Evolutionary conservation across 1,139 yeast species (phyloP), one percentile per base, ranked within the genome.

Genomic region (Yarrowia galli): DNA sequence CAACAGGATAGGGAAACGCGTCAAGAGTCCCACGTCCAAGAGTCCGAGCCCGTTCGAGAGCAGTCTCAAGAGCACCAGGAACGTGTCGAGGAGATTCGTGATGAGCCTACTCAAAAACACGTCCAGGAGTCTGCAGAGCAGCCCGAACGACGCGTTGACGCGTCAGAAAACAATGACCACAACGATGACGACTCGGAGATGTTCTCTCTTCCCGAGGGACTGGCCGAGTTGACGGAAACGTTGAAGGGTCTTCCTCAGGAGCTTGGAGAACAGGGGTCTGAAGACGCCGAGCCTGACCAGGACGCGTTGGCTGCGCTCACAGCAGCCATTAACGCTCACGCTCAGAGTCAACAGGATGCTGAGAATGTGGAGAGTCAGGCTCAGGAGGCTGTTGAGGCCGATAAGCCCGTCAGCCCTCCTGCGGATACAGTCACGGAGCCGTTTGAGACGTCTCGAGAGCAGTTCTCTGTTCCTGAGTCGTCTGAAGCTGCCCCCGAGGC

Each of bases 301-400:
- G 63, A 56, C 63, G 63, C 63, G 28, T 25, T 56, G 38, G 63
- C 38, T n/a, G 63, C 63, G 8, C 36, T 56, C 25, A 56, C 63
- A 25, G 63, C 25, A 36, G 63, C 49, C 13, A 40, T 56, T 10
- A 56, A 56, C 8, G 60, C 60, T 3, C 63, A 56, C 25, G 48
- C 48, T n/a, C 64, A 58, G 42, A 28, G 35, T 25, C 61, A 54
- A 4, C 61, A 54, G 45, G 60, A 53, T 22, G 60, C 60, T 2
- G 60, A 53, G n/a, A 23, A 15, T 22, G 60, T 16, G 2, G 60
- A 36, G 45, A 22, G 28, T 36, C 60, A 53, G n/a, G 35, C 22
- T 6, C 60, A 36, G 60, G 60, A 53, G 45, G 32, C 60, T 16
- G 45, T 22, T 16, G 45, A 53, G 20, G 23, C 45, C 32, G 60